These are phyloP conservation scores for Diaporthe velutina DNA, from an alignment of 2,329 filamentous ascomycete species.

Conservation along the genomic window DNA sequence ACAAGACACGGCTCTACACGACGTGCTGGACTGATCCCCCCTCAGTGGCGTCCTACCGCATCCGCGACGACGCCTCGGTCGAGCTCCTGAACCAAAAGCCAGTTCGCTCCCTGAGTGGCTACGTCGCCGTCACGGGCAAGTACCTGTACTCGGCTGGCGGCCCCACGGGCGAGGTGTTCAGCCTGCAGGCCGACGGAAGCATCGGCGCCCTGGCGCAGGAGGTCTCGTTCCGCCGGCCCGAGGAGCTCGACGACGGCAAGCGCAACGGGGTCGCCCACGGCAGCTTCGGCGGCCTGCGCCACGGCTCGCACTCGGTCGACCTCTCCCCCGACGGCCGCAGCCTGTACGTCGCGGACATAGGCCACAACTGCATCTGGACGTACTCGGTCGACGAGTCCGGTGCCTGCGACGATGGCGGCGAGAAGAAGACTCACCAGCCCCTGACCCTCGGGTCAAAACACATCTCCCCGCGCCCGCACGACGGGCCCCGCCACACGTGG, in stretches of 20 bases:
- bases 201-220: slow-evolving; percentile 38
- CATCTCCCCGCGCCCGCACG: slow-evolving; percentile 35
- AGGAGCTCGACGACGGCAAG: slow-evolving; percentile 37
- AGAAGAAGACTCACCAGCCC: background rate
- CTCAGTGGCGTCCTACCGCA: slow-evolving; percentile 38
- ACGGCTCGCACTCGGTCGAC: slow-evolving; percentile 41
- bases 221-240: slow-evolving; percentile 37
- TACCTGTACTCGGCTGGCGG: slow-evolving; percentile 39
- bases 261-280: slow-evolving; percentile 40
- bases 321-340: slow-evolving; percentile 39
- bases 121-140: slow-evolving; percentile 32
- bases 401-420: background rate
- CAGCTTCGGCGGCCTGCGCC: slow-evolving; percentile 41
- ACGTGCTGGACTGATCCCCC: slow-evolving; percentile 40
- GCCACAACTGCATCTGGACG: slow-evolving; percentile 41
- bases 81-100: slow-evolving; percentile 34
- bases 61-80: slow-evolving; percentile 24
- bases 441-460: slow-evolving; percentile 32
- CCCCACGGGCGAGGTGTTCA: slow-evolving; percentile 38
- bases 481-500: slow-evolving; percentile 42
- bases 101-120: slow-evolving; percentile 37
- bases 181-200: slow-evolving; percentile 33
- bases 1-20: slow-evolving; percentile 39
- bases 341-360: slow-evolving; percentile 42
- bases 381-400: slow-evolving; percentile 34